These are phyloP conservation scores for Striga asiatica DNA, from an alignment of 257 asterid genomes.

Conservation along the genomic window DNA sequence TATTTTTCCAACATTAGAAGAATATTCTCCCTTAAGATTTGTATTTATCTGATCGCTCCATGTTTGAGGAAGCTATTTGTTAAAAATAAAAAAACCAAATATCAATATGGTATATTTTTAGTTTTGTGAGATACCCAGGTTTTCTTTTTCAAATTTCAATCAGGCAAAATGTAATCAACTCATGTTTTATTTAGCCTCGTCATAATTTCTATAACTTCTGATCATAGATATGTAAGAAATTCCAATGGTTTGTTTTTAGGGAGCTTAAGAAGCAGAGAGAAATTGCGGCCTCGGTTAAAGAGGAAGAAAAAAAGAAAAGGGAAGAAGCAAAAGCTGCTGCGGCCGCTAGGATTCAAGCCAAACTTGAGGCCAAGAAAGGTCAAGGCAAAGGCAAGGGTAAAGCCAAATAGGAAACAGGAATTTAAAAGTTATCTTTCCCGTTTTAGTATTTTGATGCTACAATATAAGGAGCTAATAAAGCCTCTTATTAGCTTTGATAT, in stretches of 20 bases:
- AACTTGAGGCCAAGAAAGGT: slow-evolving; percentile 79
- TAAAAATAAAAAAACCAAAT: not conserved
- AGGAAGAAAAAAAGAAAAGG: slow-evolving; percentile 95
- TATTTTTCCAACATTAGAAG: not conserved
- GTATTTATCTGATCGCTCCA: too few species aligned
- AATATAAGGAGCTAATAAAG: not conserved
- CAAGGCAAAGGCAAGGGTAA: slow-evolving; percentile 91
- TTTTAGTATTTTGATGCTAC: too few species aligned
- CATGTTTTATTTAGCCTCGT: not conserved
- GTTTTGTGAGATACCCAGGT: not conserved
- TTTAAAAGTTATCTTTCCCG: not conserved
- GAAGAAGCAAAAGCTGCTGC: slow-evolving; percentile 99
- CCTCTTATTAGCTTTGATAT: not conserved
- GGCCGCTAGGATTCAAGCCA: slow-evolving; percentile 92
- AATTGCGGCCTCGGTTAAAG: slow-evolving; percentile 60
- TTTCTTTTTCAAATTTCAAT: not conserved
- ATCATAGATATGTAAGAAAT: not conserved
- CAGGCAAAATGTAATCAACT: not conserved
- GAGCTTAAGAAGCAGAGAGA: slow-evolving; percentile 95
- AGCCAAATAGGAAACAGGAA: slow-evolving; percentile 26
- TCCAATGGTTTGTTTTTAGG: slow-evolving; percentile 20
- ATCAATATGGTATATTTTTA: not conserved
- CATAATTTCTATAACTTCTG: not conserved
- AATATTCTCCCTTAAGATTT: not conserved
- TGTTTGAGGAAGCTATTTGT: not conserved